Evolutionary conservation across 768 basidiomycete genomes (phyloP), one percentile per base, ranked within the genome.

Genomic region (Clitopilus hobsonii): DNA sequence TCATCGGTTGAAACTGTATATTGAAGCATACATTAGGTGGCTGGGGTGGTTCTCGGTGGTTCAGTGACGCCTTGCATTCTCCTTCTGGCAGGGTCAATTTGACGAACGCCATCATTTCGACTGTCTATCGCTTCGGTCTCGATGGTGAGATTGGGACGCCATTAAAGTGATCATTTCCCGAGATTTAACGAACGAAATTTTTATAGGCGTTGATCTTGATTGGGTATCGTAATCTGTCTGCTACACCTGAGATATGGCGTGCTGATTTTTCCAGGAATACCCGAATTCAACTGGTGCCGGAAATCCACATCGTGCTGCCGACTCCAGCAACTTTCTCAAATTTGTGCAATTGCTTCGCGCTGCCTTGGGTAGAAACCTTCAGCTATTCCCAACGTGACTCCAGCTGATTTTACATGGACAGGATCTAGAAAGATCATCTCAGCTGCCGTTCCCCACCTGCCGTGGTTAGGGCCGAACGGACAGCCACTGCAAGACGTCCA

Each of bases 121-220:
- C 84, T 8, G 83, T 89, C 55, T 76, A 81, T 53, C 68, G 72
- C 24, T 88, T 82, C 67, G 75, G 77, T 30, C 73, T 90, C 3
- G 89, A 89, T 64, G 89, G 88, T 61, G 72, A 74, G 84, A 64
- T 73, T 77, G 77, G n/a, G n/a, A n/a, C n/a, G n/a, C n/a, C n/a
- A n/a, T n/a, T n/a, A n/a, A n/a, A n/a, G n/a, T n/a, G n/a, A n/a
- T n/a, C n/a, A n/a, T n/a, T n/a, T n/a, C n/a, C n/a, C n/a, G n/a
- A n/a, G n/a, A n/a, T n/a, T n/a, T n/a, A n/a, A n/a, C n/a, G n/a
- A n/a, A n/a, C n/a, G n/a, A n/a, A n/a, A n/a, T n/a, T n/a, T n/a
- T n/a, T n/a, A n/a, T n/a, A 69, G 73, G 73, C 25, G 63, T 76
- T 41, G 73, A 74, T 57, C 64, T 90, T 38, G 84, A 86, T 60